Base-by-base conservation (phyloP, 2,329 filamentous ascomycete genomes). In the Fusarium stilboides region DNA sequence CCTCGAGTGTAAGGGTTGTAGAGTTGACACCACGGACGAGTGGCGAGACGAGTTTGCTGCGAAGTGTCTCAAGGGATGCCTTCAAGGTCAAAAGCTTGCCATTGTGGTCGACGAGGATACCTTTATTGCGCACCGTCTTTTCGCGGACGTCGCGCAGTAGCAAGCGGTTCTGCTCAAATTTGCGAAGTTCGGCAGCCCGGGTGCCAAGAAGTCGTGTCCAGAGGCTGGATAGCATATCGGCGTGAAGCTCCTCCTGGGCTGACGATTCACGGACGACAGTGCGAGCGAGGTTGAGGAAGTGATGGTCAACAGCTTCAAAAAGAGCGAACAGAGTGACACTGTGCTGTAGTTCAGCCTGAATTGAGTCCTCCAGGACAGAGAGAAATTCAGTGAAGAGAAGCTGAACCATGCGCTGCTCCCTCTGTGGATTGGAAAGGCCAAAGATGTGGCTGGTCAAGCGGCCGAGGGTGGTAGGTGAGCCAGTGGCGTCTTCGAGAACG, bases 261-360 rank as follows among this genome's bases (percentile, higher is more conserved):
- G 92, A 91, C 20, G 91, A 89, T 81, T 98, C 94, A 74, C 94
- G 92, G 57, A 93, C 91, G 12, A 97, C 94, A 7, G 90, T 92
- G 64, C 94, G 91, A 68, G 93, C 93, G 1, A 98, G 86, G 77
- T 96, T 97, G 65, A 94, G 87, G 80, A 98, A 97, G 78, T 97
- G 94, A 54, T 90, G 88, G 80, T 98, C 95, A 72, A 98, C 94
- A 62, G 90, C 88, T 78, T 97, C 94, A 79, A 98, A 98, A n/a
- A 97, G 89, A 5, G 88, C 88, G 78, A 97, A 97, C 15, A 98
- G 88, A 2, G 89, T 88, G 3, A 94, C 88, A 40, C 91, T 92
- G 80, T 95, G 91, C 55, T 90, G 90, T 20, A 98, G 85, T 80
- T 98, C 94, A 69, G 88, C 91, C 74, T 91, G 89, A 78, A 98